Conservation (phyloP, 805 yeast species). For the Hanseniaspora occidentalis region DNA sequence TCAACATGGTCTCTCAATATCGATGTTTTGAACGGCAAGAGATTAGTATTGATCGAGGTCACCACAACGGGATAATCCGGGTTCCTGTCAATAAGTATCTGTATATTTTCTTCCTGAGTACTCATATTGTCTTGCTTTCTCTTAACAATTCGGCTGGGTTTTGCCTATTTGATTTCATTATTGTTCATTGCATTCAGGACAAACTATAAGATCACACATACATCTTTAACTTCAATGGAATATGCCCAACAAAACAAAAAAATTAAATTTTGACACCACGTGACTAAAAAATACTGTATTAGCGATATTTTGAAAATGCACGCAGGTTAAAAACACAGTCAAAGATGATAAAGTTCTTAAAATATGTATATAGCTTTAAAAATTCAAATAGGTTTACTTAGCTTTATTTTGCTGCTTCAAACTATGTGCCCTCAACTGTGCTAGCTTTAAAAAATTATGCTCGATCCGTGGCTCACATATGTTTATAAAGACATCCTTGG, state of each 20-base stretch:
- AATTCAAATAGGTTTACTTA: not conserved
- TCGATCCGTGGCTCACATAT: not conserved
- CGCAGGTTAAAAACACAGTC: too few species aligned
- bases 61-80: conserved; percentile 17
- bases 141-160: too few species aligned
- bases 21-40: conserved; percentile 7
- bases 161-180: too few species aligned
- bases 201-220: too few species aligned
- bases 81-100: conserved; percentile 10
- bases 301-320: too few species aligned
- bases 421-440: not conserved
- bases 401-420: not conserved
- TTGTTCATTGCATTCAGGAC: too few species aligned
- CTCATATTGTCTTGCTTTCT: too few species aligned
- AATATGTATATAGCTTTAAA: not conserved
- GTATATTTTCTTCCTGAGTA: conserved; percentile 6
- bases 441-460: not conserved
- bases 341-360: too few species aligned
- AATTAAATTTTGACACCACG: too few species aligned
- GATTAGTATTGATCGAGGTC: conserved; percentile 12
- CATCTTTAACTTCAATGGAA: not conserved
- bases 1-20: conserved; percentile 18
- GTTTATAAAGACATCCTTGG: not conserved
- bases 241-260: too few species aligned
- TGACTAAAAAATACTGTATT: too few species aligned